phyloP scores from a whole-genome alignment of 441 rosid genomes.

The Populus hybrid region DNA sequence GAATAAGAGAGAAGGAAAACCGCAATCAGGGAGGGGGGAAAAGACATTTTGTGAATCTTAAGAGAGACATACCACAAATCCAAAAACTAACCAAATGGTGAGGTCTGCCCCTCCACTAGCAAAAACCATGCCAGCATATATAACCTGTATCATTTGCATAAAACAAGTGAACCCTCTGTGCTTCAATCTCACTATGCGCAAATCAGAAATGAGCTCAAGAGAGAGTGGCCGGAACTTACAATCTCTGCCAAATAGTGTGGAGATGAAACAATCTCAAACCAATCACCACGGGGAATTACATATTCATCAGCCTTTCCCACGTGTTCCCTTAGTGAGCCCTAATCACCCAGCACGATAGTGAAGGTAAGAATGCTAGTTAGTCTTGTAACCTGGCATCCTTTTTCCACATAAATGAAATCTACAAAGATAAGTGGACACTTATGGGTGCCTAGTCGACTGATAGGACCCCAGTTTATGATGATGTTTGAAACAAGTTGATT shows the following conservation, averaged over 20 bases:
- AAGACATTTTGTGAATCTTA: neutral
- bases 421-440: neutral
- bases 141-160: constrained; percentile 39
- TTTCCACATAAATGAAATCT: neutral
- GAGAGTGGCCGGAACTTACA: constrained; percentile 31
- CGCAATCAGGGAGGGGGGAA: neutral
- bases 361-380: neutral
- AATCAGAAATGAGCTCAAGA: constrained; percentile 1
- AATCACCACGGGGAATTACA: constrained; percentile 63
- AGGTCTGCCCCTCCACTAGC: constrained; percentile 75
- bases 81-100: constrained; percentile 54
- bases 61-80: constrained; percentile 51
- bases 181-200: neutral
- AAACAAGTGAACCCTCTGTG: neutral
- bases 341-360: neutral
- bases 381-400: neutral
- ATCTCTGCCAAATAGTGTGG: constrained; percentile 88
- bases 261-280: constrained; percentile 73
- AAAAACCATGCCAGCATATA: constrained; percentile 57
- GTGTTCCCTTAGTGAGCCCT: constrained; percentile 51
- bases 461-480: too few relatives aligned
- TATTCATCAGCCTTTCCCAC: constrained; percentile 40
- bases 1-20: neutral
- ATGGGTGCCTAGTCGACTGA: neutral
- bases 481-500: neutral